Evolutionary conservation across 305 asterid genomes (phyloP).

Genomic region (Andrographis paniculata): DNA sequence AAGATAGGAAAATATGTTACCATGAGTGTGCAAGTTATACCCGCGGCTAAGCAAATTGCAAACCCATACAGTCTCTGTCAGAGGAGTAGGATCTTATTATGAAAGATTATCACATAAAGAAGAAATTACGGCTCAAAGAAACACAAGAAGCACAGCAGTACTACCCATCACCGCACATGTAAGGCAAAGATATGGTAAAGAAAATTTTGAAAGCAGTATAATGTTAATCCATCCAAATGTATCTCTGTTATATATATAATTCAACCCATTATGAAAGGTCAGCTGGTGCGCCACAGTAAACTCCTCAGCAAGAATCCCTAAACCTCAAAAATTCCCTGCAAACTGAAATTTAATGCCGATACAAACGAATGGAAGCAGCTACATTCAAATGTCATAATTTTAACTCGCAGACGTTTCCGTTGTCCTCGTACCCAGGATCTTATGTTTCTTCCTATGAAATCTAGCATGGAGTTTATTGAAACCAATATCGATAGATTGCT

Average conservation of each 20-base stretch:
- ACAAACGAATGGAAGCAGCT: too few relatives aligned
- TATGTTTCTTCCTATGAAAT: not conserved
- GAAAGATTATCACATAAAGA: conserved; percentile 6
- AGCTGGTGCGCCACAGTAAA: too few relatives aligned
- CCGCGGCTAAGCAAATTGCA: conserved; percentile 81
- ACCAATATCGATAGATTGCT: conserved; percentile 6
- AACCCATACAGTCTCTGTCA: conserved; percentile 84
- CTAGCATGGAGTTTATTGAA: not conserved
- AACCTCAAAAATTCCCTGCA: too few relatives aligned
- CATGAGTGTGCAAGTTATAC: conserved; percentile 89
- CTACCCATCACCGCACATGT: conserved; percentile 7
- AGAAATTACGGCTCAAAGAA: conserved; percentile 4
- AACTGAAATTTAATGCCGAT: too few relatives aligned
- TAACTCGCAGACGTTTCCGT: too few relatives aligned
- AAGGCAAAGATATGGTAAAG: not conserved
- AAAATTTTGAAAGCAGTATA: not conserved
- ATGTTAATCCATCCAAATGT: too few relatives aligned
- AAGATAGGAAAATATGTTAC: conserved; percentile 33
- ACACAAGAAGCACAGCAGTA: not conserved
- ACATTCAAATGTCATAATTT: too few relatives aligned
- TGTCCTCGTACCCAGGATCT: too few relatives aligned
- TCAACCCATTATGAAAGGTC: too few relatives aligned
- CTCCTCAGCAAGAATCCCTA: too few relatives aligned
- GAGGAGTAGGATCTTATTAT: conserved; percentile 5
- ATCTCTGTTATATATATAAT: too few relatives aligned